These are phyloP conservation scores for Alternaria infectoria DNA, from an alignment of 2,329 filamentous ascomycete species.

Conservation along the genomic window DNA sequence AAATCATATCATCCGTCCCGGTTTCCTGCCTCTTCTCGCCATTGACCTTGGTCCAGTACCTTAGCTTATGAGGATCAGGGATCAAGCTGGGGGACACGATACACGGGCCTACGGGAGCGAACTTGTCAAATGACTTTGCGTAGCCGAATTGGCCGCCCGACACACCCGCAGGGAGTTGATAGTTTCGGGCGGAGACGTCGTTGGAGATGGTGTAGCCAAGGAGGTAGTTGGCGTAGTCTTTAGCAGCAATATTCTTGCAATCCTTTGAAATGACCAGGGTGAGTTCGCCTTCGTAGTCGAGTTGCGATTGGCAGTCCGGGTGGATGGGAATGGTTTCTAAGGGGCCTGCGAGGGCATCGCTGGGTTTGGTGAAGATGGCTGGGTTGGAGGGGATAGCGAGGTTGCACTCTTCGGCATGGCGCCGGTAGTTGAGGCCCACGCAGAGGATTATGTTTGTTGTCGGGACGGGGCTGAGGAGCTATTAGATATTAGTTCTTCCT, in stretches of 20 bases:
- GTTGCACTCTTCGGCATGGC: constrained; percentile 43
- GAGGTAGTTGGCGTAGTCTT: constrained; percentile 64
- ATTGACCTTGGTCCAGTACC: constrained; percentile 52
- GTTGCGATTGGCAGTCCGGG: constrained; percentile 35
- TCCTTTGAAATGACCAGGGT: constrained; percentile 42
- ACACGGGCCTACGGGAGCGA: constrained; percentile 53
- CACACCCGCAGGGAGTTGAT: constrained; percentile 50
- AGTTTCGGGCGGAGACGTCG: constrained; percentile 66
- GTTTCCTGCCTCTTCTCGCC: constrained; percentile 53
- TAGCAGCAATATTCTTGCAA: constrained; percentile 53
- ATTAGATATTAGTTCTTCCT: background rate
- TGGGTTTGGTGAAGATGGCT: constrained; percentile 46
- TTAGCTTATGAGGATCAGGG: constrained; percentile 41
- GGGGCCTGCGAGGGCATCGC: constrained; percentile 44
- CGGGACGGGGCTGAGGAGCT: constrained; percentile 38
- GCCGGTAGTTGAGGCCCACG: constrained; percentile 45
- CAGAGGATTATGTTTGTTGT: constrained; percentile 41
- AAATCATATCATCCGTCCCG: constrained; percentile 57
- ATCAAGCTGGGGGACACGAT: constrained; percentile 45
- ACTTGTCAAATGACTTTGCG: constrained; percentile 54
- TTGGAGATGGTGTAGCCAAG: constrained; percentile 70
- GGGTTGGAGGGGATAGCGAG: constrained; percentile 41
- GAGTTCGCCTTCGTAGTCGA: constrained; percentile 50
- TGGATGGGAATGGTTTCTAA: constrained; percentile 40
- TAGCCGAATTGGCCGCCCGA: constrained; percentile 50